Evolutionary conservation across 257 asterid species (phyloP).

Genomic region (Nemophila menziesii): DNA sequence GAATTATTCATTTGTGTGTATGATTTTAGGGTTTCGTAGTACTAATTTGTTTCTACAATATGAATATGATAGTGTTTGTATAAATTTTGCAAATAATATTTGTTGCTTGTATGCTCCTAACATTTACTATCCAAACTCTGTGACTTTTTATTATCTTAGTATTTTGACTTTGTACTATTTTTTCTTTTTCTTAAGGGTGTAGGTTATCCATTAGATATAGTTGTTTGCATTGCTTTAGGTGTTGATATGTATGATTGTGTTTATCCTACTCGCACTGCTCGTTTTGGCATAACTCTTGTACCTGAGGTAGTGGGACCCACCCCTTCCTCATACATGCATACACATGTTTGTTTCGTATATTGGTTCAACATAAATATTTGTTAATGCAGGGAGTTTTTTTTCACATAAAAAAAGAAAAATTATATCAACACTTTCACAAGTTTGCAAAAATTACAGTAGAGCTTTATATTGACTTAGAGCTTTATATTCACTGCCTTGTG

Average conservation of each 20-base stretch:
- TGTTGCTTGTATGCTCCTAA: too few relatives aligned
- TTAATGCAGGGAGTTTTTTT: constrained; percentile 73
- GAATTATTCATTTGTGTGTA: too few relatives aligned
- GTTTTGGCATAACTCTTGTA: constrained; percentile 94
- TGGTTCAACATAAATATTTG: neutral
- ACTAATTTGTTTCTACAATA: too few relatives aligned
- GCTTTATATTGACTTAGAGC: too few relatives aligned
- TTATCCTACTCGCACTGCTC: constrained; percentile 99
- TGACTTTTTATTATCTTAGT: constrained; percentile 4
- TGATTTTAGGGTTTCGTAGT: too few relatives aligned
- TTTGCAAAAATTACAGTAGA: constrained; percentile 75
- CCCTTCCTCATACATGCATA: too few relatives aligned
- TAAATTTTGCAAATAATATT: too few relatives aligned
- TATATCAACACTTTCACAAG: constrained; percentile 37
- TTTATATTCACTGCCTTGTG: constrained; percentile 85
- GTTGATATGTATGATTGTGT: constrained; percentile 99
- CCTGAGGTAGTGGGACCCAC: constrained; percentile 86
- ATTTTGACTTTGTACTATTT: too few relatives aligned
- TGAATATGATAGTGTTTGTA: too few relatives aligned
- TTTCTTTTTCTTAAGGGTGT: constrained; percentile 81
- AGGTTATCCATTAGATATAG: constrained; percentile 93
- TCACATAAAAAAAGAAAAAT: too few relatives aligned
- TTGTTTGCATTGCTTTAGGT: constrained; percentile 98
- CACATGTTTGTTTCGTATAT: too few relatives aligned
- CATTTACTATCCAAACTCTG: neutral